Conservation (phyloP, 2,329 filamentous ascomycete genomes). For the Neobulgaria alba region DNA sequence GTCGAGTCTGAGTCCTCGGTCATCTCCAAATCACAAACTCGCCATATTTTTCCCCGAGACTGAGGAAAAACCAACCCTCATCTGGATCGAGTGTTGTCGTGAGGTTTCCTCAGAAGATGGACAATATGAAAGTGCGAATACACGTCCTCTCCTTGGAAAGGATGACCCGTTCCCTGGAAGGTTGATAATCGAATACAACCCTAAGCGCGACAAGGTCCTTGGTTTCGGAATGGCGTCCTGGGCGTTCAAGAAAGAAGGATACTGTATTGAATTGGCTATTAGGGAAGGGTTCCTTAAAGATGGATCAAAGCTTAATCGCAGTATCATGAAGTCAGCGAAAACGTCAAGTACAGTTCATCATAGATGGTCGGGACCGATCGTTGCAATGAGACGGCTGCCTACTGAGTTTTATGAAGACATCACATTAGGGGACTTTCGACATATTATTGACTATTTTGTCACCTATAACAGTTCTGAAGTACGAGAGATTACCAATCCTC, state of each 20-base stretch:
- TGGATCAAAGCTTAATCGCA: conserved; percentile 3
- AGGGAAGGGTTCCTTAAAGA: conserved; percentile 1
- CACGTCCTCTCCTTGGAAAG: conserved; percentile 2
- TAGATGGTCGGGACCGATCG: conserved; percentile 2
- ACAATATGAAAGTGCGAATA: conserved; percentile 2
- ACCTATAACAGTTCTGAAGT: conserved; percentile 4
- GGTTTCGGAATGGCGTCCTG: conserved; percentile 2
- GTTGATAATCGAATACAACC: background rate
- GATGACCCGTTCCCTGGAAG: conserved; percentile 1
- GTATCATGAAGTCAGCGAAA: conserved; percentile 1
- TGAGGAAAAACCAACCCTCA: background rate
- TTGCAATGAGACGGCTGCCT: conserved; percentile 1
- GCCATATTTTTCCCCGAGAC: conserved; percentile 2
- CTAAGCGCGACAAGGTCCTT: conserved; percentile 1
- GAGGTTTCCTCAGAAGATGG: conserved; percentile 1
- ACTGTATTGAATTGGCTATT: conserved; percentile 1
- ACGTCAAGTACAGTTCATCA: conserved; percentile 1
- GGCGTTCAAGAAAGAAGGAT: conserved; percentile 1
- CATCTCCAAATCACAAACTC: conserved; percentile 3
- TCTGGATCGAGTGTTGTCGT: conserved; percentile 3
- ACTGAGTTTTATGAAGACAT: conserved; percentile 2
- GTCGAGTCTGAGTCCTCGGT: conserved; percentile 1
- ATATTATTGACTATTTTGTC: conserved; percentile 2
- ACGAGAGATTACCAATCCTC: background rate
- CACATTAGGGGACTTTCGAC: conserved; percentile 1